Conservation (phyloP, 306 rosid species). For the Luffa aegyptiaca region DNA sequence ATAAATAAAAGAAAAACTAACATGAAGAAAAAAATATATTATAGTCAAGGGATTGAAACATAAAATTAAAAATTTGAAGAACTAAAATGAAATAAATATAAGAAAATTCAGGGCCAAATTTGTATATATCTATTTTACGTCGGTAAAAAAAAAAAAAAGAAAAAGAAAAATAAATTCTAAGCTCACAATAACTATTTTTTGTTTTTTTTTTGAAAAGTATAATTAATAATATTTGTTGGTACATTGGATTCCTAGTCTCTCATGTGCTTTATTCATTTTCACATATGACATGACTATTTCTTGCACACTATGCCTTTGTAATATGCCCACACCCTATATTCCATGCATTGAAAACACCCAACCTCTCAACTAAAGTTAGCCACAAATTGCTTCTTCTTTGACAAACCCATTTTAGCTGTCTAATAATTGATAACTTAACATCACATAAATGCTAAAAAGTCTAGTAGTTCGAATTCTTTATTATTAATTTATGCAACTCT, state of each 20-base stretch:
- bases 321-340: not conserved
- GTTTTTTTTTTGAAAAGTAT: not conserved
- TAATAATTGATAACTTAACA: not conserved
- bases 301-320: not conserved
- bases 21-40: too few species aligned
- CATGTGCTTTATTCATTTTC: not conserved
- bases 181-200: not conserved
- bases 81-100: too few species aligned
- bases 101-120: too few species aligned
- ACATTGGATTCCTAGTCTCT: constrained; percentile 6
- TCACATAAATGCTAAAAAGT: not conserved
- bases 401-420: constrained; percentile 5
- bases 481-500: not conserved
- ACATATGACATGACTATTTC: constrained; percentile 1
- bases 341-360: constrained; percentile 4
- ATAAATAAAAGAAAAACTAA: too few species aligned
- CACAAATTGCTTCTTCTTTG: not conserved
- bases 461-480: not conserved
- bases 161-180: too few species aligned
- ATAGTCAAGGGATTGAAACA: too few species aligned
- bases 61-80: too few species aligned
- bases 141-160: too few species aligned
- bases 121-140: too few species aligned
- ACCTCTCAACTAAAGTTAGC: constrained; percentile 1
- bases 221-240: not conserved